These are phyloP conservation scores for Botryotinia calthae DNA, from an alignment of 2,329 filamentous ascomycete species.

Conservation along the genomic window DNA sequence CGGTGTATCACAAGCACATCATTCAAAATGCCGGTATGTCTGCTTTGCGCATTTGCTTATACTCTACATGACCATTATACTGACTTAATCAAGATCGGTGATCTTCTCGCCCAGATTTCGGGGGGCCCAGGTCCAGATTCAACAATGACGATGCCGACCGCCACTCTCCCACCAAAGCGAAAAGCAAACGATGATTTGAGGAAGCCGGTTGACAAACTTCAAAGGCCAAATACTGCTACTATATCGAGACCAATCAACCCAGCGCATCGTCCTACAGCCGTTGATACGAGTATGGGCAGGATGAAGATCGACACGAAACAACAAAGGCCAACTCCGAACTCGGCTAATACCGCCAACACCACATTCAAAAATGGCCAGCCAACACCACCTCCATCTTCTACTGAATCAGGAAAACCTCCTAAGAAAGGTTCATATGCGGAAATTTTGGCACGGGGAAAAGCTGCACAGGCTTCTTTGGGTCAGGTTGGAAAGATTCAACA, in stretches of 20 bases:
- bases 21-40: conserved; percentile 34
- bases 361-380: conserved; percentile 33
- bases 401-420: conserved; percentile 43
- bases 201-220: conserved; percentile 44
- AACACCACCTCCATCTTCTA: conserved; percentile 28
- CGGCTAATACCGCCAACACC: conserved; percentile 19
- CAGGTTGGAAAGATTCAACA: conserved; percentile 71
- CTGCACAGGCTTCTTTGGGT: conserved; percentile 57
- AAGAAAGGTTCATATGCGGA: conserved; percentile 75
- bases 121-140: conserved; percentile 45
- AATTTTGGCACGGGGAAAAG: conserved; percentile 69
- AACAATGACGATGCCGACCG: conserved; percentile 32
- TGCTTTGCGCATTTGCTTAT: background rate
- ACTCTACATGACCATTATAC: conserved; percentile 22
- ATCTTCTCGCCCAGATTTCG: conserved; percentile 61
- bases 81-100: conserved; percentile 47
- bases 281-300: conserved; percentile 29
- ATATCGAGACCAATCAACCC: conserved; percentile 29
- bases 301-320: conserved; percentile 27
- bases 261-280: conserved; percentile 24
- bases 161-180: conserved; percentile 48
- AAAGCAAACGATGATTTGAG: conserved; percentile 55
- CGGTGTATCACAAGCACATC: conserved; percentile 15
- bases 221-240: conserved; percentile 37
- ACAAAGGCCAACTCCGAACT: conserved; percentile 20